phyloP scores from a whole-genome alignment of 2,329 filamentous ascomycete genomes.

The Samsoniella hepiali region DNA sequence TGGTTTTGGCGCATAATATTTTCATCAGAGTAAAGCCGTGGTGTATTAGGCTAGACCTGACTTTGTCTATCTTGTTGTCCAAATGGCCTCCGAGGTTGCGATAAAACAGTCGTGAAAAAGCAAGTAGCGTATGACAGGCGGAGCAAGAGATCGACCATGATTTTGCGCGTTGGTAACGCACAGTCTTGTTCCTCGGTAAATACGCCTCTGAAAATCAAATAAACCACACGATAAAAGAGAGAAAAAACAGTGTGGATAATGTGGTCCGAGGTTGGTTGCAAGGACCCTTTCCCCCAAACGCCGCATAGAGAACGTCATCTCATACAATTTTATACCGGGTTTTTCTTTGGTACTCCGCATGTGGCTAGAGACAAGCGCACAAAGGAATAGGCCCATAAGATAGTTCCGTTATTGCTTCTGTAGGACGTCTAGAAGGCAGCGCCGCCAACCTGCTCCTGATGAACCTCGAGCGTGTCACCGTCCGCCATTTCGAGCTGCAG shows the following conservation, averaged over 20 bases:
- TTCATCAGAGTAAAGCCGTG: conserved; percentile 8
- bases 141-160: neutral
- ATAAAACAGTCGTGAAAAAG: neutral
- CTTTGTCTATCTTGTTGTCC: conserved; percentile 16
- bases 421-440: neutral
- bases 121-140: neutral
- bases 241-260: conserved; percentile 15
- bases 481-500: conserved; percentile 90
- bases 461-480: conserved; percentile 92
- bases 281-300: conserved; percentile 16
- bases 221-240: neutral
- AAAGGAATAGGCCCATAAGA: neutral
- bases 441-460: conserved; percentile 93
- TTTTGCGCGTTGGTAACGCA: neutral
- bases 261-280: conserved; percentile 2
- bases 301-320: conserved; percentile 16
- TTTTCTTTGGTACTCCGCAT: neutral
- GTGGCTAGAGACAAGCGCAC: neutral
- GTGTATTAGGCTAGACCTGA: conserved; percentile 16
- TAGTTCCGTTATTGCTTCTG: neutral
- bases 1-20: neutral
- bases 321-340: conserved; percentile 12
- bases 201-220: neutral
- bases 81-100: conserved; percentile 7
- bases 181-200: neutral